A percentile compares a stretch with the other conserved stretches of the same genome.
These are phyloP conservation scores for Pterulicium gracile DNA, from an alignment of 1,284 basidiomycete genomes.

Conservation along the genomic window DNA sequence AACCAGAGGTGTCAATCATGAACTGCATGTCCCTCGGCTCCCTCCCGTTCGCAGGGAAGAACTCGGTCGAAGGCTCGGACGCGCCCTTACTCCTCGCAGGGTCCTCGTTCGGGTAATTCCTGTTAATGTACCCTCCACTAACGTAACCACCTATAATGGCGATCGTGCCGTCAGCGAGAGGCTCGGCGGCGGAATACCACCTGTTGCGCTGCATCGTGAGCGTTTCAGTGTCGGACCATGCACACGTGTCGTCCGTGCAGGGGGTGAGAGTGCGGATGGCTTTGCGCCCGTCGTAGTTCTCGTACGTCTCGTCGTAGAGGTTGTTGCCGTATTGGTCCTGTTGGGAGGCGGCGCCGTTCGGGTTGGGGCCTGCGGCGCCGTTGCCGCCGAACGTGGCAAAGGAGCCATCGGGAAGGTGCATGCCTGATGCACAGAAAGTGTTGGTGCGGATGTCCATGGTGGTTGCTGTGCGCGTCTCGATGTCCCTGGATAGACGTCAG, in stretches of 20 bases:
- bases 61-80: constrained; percentile 66
- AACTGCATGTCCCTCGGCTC: constrained; percentile 62
- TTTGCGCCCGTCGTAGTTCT: constrained; percentile 56
- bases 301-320: constrained; percentile 46
- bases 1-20: constrained; percentile 72
- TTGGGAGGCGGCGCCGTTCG: constrained; percentile 40
- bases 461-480: constrained; percentile 35
- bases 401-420: constrained; percentile 57
- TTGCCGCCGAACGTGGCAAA: constrained; percentile 64
- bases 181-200: constrained; percentile 85
- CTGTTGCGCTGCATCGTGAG: constrained; percentile 69
- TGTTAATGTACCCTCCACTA: constrained; percentile 83
- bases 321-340: constrained; percentile 34
- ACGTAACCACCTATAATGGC: constrained; percentile 75
- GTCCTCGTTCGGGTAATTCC: constrained; percentile 63
- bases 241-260: constrained; percentile 51
- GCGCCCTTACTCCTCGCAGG: constrained; percentile 55
- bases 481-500: constrained; percentile 27
- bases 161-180: constrained; percentile 56
- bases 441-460: constrained; percentile 72
- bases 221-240: constrained; percentile 68
- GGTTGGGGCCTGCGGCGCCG: constrained; percentile 71
- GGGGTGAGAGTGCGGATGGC: constrained; percentile 70
- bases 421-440: constrained; percentile 74
- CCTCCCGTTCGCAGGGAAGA: constrained; percentile 67